Base-by-base conservation (phyloP, 2,329 filamentous ascomycete genomes). In the Tolypocladium amazonense region DNA sequence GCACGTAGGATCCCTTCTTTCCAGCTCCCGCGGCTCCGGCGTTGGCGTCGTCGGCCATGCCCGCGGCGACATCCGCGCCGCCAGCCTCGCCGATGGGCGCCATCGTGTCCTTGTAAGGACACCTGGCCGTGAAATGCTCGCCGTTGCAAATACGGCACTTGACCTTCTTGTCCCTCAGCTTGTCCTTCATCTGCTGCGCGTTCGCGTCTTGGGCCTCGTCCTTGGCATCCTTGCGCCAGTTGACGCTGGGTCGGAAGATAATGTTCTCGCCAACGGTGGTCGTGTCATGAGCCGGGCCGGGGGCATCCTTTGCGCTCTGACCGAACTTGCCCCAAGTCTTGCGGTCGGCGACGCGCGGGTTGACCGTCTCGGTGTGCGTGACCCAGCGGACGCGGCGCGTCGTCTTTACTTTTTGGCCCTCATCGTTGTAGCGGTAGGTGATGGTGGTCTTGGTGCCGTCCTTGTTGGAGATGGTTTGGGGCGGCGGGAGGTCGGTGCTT, bases 91-190 rank as follows among this genome's bases (percentile, higher is more conserved):
- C 86, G 62, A 92, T 85, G 43, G 90, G 94, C 41, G 93, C 92
- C 92, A 99, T 97, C 69, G 93, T 99, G 75, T 97, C 94, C 82
- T 97, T 99, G 88, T 96, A 99, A 41, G 94, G 94, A 86, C 94
- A 99, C 75, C 94, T 88, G 67, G 93, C 93, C 50, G 94, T 99
- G 83, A 97, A 99, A 86, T 99, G 94, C 82, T 99, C 94, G 73
- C 93, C 94, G 74, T 88, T 90, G 81, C 94, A 99, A 74, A 99
- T 97, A 83, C 94, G 89, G 79, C 94, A 99, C 85, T 97, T 97
- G 82, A 99, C 95, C 81, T 97, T 95, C 86, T 97, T 96, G 81
- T 97, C 92, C 85, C 94, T 96, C 71, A 97, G 83, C 79, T 90
- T 88, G 72, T 88, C 85, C 79, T 89, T 89, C 79, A 88, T 84